phyloP scores from a whole-genome alignment of 805 yeast species.

The Kodamaea kaohsiungensis region DNA sequence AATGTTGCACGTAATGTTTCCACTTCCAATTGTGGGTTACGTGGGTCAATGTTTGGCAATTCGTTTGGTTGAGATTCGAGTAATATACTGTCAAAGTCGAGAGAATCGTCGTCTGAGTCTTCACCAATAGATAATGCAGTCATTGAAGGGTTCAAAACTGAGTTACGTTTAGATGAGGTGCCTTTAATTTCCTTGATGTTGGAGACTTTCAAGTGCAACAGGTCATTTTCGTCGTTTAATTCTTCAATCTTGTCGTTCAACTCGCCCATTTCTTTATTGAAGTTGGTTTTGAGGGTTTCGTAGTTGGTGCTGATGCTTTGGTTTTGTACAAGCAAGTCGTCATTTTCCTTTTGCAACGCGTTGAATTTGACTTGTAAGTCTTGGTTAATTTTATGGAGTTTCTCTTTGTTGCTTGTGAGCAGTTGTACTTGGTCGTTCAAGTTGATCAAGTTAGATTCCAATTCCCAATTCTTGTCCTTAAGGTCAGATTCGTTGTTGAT shows the following conservation, averaged over 20 bases:
- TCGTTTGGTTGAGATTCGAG: conserved; percentile 27
- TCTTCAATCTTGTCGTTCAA: conserved; percentile 55
- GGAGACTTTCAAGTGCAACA: conserved; percentile 43
- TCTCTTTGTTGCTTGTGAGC: conserved; percentile 41
- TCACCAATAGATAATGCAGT: conserved; percentile 21
- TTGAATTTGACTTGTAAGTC: conserved; percentile 32
- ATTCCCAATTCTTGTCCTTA: conserved; percentile 65
- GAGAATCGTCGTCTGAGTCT: conserved; percentile 37
- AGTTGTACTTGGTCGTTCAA: conserved; percentile 46
- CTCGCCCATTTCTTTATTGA: conserved; percentile 45
- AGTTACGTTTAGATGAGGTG: conserved; percentile 12
- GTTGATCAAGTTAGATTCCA: conserved; percentile 53
- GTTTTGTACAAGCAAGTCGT: conserved; percentile 44
- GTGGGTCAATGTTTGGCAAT: conserved; percentile 32
- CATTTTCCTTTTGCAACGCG: conserved; percentile 47
- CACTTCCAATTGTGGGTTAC: conserved; percentile 52
- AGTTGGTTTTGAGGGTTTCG: conserved; percentile 33
- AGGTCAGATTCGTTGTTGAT: conserved; percentile 47
- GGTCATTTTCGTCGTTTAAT: conserved; percentile 70
- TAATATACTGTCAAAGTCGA: conserved; percentile 33
- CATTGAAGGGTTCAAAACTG: conserved; percentile 7
- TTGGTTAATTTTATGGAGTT: conserved; percentile 32
- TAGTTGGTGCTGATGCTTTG: conserved; percentile 42
- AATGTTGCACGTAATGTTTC: conserved; percentile 69
- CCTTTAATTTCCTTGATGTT: conserved; percentile 11